Base-by-base conservation (phyloP, 148 eudicot genomes). In the Suaeda aralocaspica region DNA sequence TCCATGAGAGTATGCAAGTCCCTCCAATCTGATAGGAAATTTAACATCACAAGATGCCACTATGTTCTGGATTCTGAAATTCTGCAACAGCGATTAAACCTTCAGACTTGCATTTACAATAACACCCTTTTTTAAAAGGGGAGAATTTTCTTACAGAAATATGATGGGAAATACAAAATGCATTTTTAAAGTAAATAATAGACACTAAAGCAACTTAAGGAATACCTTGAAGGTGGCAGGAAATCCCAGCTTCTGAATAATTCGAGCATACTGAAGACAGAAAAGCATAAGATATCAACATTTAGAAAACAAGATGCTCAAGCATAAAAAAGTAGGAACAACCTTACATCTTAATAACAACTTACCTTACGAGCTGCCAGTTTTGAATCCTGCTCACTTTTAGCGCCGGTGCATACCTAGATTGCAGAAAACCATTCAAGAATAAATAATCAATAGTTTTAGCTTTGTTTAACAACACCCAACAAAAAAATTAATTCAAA, bases 201-300 rank as follows among this genome's bases (percentile, higher is more conserved):
- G n/a, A n/a, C n/a, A n/a, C n/a, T n/a, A n/a, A n/a, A 33, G 30
- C 8, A 53, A 33, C 14, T 42, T 4, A 34, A 48, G 19, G 6
- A 58, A 41, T 82, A 89, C 95, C 96, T 89, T 89, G 36, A 89
- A 89, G 52, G 81, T 82, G 41, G 89, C 96, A 16, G 84, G 79
- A 66, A 87, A 85, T 10, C 96, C 96, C 60, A 89, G 89, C 84
- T 89, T 89, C 65, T 89, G 96, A 59, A 89, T 74, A 29, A 89
- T 84, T n/a, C 96, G 85, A 64, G 91, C 96, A 84, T 85, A 87
- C 91, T 87, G n/a, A n/a, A n/a, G n/a, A n/a, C n/a, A n/a, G n/a
- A n/a, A n/a, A n/a, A n/a, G n/a, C n/a, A n/a, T n/a, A n/a, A n/a
- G n/a, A n/a, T n/a, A n/a, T n/a, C n/a, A n/a, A n/a, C n/a, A n/a